A percentile compares a stretch with the other conserved stretches of the same genome.
Evolutionary conservation across 140 eudicot species (phyloP).

Genomic region (Ambrosia hybrid): DNA sequence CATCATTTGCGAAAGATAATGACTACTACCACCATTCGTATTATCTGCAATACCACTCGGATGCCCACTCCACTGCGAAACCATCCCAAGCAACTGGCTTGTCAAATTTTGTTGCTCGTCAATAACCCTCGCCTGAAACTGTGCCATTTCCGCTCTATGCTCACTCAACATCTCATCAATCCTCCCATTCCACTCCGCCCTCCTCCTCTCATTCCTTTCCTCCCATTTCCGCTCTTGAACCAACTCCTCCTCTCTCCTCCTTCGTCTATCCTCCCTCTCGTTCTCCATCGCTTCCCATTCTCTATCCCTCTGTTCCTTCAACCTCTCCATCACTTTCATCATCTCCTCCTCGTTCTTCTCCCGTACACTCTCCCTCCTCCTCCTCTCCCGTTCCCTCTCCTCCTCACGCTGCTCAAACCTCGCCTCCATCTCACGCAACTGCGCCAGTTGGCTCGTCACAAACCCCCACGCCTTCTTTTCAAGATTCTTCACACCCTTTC

Average conservation of each 20-base stretch:
- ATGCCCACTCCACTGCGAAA: too few species aligned
- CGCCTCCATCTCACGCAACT: conserved; percentile 64
- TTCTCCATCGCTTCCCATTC: conserved; percentile 78
- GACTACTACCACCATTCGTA: too few species aligned
- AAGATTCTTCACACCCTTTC: conserved; percentile 53
- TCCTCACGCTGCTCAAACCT: conserved; percentile 78
- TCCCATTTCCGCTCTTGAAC: conserved; percentile 69
- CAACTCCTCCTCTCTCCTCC: conserved; percentile 67
- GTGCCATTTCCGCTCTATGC: conserved; percentile 84
- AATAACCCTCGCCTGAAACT: conserved; percentile 72
- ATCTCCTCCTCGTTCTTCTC: conserved; percentile 47
- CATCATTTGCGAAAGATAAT: too few species aligned
- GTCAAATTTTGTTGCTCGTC: conserved; percentile 78
- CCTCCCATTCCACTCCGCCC: conserved; percentile 80
- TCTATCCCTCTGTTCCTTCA: conserved; percentile 49
- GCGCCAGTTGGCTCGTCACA: conserved; percentile 64
- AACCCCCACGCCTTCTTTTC: conserved; percentile 77
- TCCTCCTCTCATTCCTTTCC: conserved; percentile 60
- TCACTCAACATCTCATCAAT: conserved; percentile 72
- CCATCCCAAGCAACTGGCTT: too few species aligned
- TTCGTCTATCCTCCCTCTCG: conserved; percentile 61
- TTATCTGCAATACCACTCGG: too few species aligned
- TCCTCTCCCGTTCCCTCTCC: conserved; percentile 76
- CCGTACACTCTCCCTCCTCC: conserved; percentile 50
- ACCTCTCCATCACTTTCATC: conserved; percentile 41